Evolutionary conservation across 345 rosid species (phyloP).

Genomic region (Eucalyptus virginea): DNA sequence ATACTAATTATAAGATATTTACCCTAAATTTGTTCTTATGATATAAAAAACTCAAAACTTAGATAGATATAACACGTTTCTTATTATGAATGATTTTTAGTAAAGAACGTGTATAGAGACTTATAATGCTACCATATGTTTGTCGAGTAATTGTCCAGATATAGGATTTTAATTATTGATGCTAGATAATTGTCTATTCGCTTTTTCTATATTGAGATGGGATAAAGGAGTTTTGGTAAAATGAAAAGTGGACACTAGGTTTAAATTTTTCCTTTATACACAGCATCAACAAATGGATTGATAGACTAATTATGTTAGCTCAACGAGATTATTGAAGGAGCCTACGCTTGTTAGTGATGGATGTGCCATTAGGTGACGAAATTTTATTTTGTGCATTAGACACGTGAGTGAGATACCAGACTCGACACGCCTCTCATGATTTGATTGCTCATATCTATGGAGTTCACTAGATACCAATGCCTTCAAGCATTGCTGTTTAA

Average conservation of each 20-base stretch:
- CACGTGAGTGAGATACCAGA: neutral
- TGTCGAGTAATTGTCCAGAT: rapidly evolving
- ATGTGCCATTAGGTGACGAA: neutral
- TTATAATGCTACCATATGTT: neutral
- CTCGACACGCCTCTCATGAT: neutral
- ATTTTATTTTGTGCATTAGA: neutral
- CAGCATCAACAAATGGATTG: neutral
- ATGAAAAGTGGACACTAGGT: neutral
- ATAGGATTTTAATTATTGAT: neutral
- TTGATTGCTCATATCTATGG: neutral
- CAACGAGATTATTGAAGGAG: neutral
- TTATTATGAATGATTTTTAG: neutral
- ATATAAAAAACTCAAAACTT: too few species aligned
- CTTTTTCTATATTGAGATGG: neutral
- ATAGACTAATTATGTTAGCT: neutral
- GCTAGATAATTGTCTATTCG: neutral
- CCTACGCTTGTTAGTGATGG: neutral
- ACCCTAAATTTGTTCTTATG: too few species aligned
- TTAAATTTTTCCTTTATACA: neutral
- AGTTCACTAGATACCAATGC: neutral
- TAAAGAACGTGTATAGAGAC: neutral
- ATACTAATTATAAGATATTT: rapidly evolving
- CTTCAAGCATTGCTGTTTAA: rapidly evolving
- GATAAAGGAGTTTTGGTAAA: neutral
- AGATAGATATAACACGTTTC: rapidly evolving